Evolutionary conservation across 768 basidiomycete species (phyloP), one percentile per base, ranked within the genome.

Genomic region (Mrakia blollopis): DNA sequence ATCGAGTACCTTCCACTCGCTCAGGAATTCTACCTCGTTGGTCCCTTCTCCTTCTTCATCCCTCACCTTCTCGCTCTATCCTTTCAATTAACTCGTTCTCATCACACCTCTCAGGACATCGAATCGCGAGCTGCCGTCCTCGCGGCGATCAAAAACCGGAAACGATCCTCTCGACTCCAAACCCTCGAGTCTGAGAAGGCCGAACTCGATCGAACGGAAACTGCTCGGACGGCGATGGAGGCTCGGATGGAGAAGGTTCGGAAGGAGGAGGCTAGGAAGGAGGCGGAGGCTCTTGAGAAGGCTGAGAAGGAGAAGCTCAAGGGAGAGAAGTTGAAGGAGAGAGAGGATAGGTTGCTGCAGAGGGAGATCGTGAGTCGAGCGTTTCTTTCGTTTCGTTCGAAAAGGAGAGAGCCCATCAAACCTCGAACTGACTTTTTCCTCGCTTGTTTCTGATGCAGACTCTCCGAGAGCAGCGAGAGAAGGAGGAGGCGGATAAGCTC

Each of bases 151-250:
- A 87, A 89, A 35, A 91, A 92, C 78, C 89, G 94, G 77, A 97
- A 98, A 83, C 90, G 94, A 32, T 96, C 94, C 0, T 92, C 92
- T 25, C 91, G 95, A 44, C 89, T 97, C 76, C 91, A 92, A 4
- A 84, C 90, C 54, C 90, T 89, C 80, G 94, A 96, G 82, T 88
- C 85, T 50, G 92, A 92, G 83, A 89, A 88, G 72, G 50, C 77
- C 18, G 79, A 78, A 28, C 41, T 37, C 3, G 76, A 77, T 18
- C 62, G 76, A 7, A 67, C 57, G 23, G 57, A 57, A 52, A 41
- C 70, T 10, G 76, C 76, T 47, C 70, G 76, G 10, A 16, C 41
- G 1, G 47, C 60, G 70, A 73, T 54, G 14, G 76, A 77, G 63
- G 63, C 70, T 3, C 25, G 76, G 63, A 71, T 72, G 32, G 76